These are phyloP conservation scores for Solanum hybrid DNA, from an alignment of 305 asterid species.

Conservation along the genomic window DNA sequence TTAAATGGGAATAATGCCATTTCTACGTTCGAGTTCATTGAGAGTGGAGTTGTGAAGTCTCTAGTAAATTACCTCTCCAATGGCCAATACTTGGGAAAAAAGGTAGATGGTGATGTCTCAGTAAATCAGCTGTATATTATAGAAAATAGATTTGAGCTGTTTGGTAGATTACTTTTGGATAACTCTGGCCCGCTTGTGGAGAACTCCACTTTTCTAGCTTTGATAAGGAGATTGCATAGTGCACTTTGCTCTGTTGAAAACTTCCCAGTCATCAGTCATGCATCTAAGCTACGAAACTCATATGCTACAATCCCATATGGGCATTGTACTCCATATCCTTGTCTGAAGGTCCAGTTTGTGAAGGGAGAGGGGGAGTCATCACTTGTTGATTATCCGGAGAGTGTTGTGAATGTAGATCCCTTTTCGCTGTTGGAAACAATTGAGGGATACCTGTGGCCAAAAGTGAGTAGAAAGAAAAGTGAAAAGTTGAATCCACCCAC, in stretches of 20 bases:
- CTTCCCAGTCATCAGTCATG: slow-evolving; percentile 58
- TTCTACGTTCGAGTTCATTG: slow-evolving; percentile 94
- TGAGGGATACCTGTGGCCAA: slow-evolving; percentile 59
- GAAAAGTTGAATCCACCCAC: slow-evolving; percentile 21
- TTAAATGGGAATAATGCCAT: slow-evolving; percentile 60
- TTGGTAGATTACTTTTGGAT: slow-evolving; percentile 58
- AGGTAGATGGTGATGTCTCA: slow-evolving; percentile 16
- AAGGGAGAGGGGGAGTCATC: slow-evolving; percentile 45
- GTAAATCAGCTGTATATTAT: slow-evolving; percentile 16
- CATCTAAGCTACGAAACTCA: slow-evolving; percentile 47
- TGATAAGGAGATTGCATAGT: slow-evolving; percentile 52
- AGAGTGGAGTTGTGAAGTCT: slow-evolving; percentile 81
- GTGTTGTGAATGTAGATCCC: slow-evolving; percentile 73
- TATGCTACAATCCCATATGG: slow-evolving; percentile 74
- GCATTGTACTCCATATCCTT: slow-evolving; percentile 63
- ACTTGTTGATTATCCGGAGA: slow-evolving; percentile 46
- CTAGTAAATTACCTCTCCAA: slow-evolving; percentile 54
- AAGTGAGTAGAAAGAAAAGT: slow-evolving; percentile 33
- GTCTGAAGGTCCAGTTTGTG: slow-evolving; percentile 72
- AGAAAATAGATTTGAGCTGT: slow-evolving; percentile 65
- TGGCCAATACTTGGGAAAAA: slow-evolving; percentile 33
- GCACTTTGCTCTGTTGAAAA: slow-evolving; percentile 80
- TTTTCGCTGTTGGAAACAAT: slow-evolving; percentile 62
- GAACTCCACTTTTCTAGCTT: slow-evolving; percentile 33
- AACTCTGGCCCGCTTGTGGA: slow-evolving; percentile 25